Evolutionary conservation across 768 basidiomycete species (phyloP).

Genomic region (Boletus eberwhitei): DNA sequence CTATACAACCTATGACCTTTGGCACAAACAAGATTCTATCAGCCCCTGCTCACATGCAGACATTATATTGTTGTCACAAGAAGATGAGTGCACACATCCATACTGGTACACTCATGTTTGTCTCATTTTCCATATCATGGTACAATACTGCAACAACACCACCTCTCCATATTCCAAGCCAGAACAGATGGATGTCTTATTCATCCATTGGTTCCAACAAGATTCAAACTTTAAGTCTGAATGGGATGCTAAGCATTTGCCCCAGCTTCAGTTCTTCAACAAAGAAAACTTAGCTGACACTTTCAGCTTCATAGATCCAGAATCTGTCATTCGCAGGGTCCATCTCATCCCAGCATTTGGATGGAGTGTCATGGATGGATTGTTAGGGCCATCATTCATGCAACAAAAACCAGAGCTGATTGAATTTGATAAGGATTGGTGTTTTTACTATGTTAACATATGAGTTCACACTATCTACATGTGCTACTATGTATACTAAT

Average conservation of each 20-base stretch:
- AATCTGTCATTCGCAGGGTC: slow-evolving; percentile 33
- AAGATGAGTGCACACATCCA: slow-evolving; percentile 28
- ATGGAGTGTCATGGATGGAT: neutral
- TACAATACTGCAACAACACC: neutral
- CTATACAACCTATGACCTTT: slow-evolving; percentile 30
- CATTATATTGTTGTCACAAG: slow-evolving; percentile 34
- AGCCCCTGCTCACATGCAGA: slow-evolving; percentile 32
- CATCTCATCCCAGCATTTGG: slow-evolving; percentile 45
- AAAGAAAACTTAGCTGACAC: slow-evolving; percentile 19
- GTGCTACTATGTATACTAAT: neutral
- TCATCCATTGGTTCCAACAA: slow-evolving; percentile 38
- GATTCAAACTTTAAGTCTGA: slow-evolving; percentile 27
- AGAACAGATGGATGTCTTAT: slow-evolving; percentile 39
- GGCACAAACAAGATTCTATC: slow-evolving; percentile 36
- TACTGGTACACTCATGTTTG: slow-evolving; percentile 35
- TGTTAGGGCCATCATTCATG: neutral
- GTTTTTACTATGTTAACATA: slow-evolving; percentile 23
- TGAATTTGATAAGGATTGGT: slow-evolving; percentile 21
- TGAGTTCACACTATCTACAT: neutral
- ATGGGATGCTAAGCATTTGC: slow-evolving; percentile 28
- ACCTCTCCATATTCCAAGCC: neutral
- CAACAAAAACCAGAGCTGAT: neutral
- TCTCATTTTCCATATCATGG: slow-evolving; percentile 9
- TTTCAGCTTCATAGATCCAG: slow-evolving; percentile 48
- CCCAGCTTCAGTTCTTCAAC: slow-evolving; percentile 38